Percentiles rank a stretch among this genome's conserved stretches.
These are phyloP conservation scores for Phyllosticta citrichinensis DNA, from an alignment of 2,329 filamentous ascomycete genomes.

Conservation along the genomic window DNA sequence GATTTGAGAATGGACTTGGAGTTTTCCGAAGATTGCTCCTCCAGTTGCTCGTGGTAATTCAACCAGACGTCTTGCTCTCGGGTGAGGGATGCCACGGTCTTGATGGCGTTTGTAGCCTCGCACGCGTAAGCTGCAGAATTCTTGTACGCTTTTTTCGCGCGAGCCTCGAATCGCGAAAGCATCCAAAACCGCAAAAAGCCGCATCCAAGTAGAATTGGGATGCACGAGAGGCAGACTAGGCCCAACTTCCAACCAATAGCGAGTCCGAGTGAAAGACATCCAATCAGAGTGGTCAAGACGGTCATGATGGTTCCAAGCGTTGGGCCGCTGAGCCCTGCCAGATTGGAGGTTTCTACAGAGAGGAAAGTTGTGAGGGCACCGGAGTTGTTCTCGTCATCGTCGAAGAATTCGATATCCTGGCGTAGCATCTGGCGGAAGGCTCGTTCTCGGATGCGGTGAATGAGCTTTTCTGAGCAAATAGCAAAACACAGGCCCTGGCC, in stretches of 20 bases:
- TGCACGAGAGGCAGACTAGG: constrained; percentile 67
- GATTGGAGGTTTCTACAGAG: constrained; percentile 79
- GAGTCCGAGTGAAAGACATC: constrained; percentile 60
- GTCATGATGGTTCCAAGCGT: constrained; percentile 81
- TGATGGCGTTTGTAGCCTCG: constrained; percentile 86
- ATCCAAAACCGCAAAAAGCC: constrained; percentile 86
- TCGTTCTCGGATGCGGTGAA: constrained; percentile 70
- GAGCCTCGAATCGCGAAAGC: constrained; percentile 66
- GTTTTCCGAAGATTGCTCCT: constrained; percentile 55
- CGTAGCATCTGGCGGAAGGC: constrained; percentile 83
- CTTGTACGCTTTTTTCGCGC: constrained; percentile 71
- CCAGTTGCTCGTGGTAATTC: constrained; percentile 60
- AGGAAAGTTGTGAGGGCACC: constrained; percentile 80
- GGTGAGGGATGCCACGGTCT: constrained; percentile 84
- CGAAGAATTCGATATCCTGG: constrained; percentile 89
- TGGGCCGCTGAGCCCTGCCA: constrained; percentile 77
- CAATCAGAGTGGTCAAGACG: constrained; percentile 67
- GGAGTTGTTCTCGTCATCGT: constrained; percentile 77
- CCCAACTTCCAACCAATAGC: constrained; percentile 80
- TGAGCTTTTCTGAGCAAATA: constrained; percentile 73
- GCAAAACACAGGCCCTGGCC: constrained; percentile 61
- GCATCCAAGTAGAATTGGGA: constrained; percentile 67
- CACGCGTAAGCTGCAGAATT: constrained; percentile 78
- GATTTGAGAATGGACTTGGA: constrained; percentile 66
- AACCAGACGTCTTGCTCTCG: constrained; percentile 71